Evolutionary conservation across 805 yeast species (phyloP).

Genomic region (Tetrapisispora phaffii): DNA sequence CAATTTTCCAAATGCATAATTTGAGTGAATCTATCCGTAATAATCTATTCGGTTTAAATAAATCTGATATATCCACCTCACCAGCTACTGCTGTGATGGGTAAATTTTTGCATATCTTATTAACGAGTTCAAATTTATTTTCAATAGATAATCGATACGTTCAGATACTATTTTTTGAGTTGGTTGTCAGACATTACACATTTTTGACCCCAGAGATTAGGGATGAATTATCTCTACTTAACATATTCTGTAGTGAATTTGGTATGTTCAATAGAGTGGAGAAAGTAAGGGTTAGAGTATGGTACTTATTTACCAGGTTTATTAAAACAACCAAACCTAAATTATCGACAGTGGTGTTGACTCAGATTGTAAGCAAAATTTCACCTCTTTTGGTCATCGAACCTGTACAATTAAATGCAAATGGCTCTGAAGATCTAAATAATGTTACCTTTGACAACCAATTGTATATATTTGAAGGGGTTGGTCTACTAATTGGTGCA

Average conservation of each 20-base stretch:
- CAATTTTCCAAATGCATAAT: slow-evolving; percentile 69
- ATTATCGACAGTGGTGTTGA: slow-evolving; percentile 41
- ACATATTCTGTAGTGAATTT: slow-evolving; percentile 66
- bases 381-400: slow-evolving; percentile 52
- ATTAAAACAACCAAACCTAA: slow-evolving; percentile 66
- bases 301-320: slow-evolving; percentile 84
- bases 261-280: slow-evolving; percentile 71
- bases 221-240: slow-evolving; percentile 51
- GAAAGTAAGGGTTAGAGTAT: slow-evolving; percentile 72
- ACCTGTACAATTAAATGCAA: slow-evolving; percentile 19
- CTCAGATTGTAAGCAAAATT: slow-evolving; percentile 51
- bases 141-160: slow-evolving; percentile 68
- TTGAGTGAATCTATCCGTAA: slow-evolving; percentile 73
- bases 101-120: slow-evolving; percentile 22
- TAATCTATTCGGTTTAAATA: slow-evolving; percentile 62
- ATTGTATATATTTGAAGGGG: slow-evolving; percentile 72
- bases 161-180: slow-evolving; percentile 74
- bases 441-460: slow-evolving; percentile 64
- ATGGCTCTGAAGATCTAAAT: slow-evolving; percentile 30
- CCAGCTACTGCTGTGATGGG: slow-evolving; percentile 46
- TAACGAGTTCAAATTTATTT: slow-evolving; percentile 28
- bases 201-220: slow-evolving; percentile 36
- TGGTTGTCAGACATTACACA: slow-evolving; percentile 68
- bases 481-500: slow-evolving; percentile 61
- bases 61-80: slow-evolving; percentile 53